phyloP scores from a whole-genome alignment of 352 stramenopile species.

The Globisporangium lucens region DNA sequence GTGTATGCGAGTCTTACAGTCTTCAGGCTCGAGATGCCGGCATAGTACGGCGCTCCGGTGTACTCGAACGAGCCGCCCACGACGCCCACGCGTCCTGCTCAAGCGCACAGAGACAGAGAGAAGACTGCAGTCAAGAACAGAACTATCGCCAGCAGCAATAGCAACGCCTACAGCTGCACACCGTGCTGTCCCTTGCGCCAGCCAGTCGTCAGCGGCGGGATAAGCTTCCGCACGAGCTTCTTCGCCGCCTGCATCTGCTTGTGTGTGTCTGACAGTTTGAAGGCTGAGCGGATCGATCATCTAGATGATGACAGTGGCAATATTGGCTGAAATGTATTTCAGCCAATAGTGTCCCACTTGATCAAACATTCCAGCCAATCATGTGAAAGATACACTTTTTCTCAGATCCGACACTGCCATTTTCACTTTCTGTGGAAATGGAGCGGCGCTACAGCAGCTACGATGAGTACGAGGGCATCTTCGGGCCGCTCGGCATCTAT shows the following conservation, averaged over 20 bases:
- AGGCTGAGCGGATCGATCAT: not conserved
- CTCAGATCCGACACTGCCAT: conserved; percentile 1
- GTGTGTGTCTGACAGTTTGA: not conserved
- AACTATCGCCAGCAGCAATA: not conserved
- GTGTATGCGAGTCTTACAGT: conserved; percentile 29
- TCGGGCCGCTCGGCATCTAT: conserved; percentile 38
- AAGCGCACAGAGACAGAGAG: not conserved
- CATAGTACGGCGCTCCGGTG: conserved; percentile 97
- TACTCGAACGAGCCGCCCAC: conserved; percentile 96
- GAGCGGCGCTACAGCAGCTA: conserved; percentile 34
- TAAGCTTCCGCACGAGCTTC: conserved; percentile 41
- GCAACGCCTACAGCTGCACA: conserved; percentile 4
- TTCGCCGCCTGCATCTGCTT: conserved; percentile 12
- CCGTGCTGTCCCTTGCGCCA: conserved; percentile 80
- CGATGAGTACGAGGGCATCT: conserved; percentile 66
- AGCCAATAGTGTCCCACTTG: not conserved
- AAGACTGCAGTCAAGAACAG: not conserved
- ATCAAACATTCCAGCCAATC: not conserved
- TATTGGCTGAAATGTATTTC: not conserved
- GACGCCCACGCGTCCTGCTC: conserved; percentile 85
- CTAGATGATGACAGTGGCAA: not conserved
- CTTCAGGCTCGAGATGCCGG: conserved; percentile 91
- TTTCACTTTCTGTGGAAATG: not conserved
- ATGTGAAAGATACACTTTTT: conserved; percentile 10
- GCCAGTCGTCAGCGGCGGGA: conserved; percentile 60